These are phyloP conservation scores for Phytopythium ostracodes DNA, from an alignment of 352 stramenopile species.

Conservation along the genomic window DNA sequence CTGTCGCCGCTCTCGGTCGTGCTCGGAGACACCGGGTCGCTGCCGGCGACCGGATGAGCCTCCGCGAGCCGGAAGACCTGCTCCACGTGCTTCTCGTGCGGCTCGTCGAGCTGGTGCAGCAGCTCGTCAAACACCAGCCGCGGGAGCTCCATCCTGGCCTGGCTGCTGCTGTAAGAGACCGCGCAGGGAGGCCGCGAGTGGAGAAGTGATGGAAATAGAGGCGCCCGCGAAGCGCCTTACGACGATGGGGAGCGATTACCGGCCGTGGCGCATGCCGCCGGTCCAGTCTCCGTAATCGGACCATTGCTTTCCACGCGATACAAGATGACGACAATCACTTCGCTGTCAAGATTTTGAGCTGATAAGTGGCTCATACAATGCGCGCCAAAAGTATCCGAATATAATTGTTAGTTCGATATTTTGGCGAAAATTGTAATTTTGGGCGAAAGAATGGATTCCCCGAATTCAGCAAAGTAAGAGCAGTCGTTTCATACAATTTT, in stretches of 20 bases:
- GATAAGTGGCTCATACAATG: too few relatives aligned
- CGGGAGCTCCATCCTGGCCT: slow-evolving; percentile 32
- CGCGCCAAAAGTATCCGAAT: too few relatives aligned
- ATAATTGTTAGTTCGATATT: too few relatives aligned
- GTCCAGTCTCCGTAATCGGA: neutral
- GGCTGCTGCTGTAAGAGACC: neutral
- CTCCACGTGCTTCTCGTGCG: slow-evolving; percentile 28
- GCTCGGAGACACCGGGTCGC: neutral
- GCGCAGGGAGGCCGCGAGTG: neutral
- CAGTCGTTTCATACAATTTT: too few relatives aligned
- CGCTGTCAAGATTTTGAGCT: too few relatives aligned
- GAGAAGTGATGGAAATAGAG: neutral
- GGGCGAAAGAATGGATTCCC: too few relatives aligned
- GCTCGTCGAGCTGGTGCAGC: slow-evolving; percentile 43
- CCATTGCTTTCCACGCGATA: neutral
- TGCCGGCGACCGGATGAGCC: slow-evolving; percentile 2
- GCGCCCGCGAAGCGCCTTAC: neutral
- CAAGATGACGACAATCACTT: neutral
- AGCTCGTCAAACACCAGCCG: slow-evolving; percentile 45
- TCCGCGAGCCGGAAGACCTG: slow-evolving; percentile 12
- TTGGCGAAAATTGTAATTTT: too few relatives aligned
- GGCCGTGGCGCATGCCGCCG: neutral
- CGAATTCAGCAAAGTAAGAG: too few relatives aligned
- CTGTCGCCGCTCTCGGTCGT: slow-evolving; percentile 5
- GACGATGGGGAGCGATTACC: neutral